These are phyloP conservation scores for Kodamaea sagamina DNA, from an alignment of 805 yeast genomes.

Conservation along the genomic window DNA sequence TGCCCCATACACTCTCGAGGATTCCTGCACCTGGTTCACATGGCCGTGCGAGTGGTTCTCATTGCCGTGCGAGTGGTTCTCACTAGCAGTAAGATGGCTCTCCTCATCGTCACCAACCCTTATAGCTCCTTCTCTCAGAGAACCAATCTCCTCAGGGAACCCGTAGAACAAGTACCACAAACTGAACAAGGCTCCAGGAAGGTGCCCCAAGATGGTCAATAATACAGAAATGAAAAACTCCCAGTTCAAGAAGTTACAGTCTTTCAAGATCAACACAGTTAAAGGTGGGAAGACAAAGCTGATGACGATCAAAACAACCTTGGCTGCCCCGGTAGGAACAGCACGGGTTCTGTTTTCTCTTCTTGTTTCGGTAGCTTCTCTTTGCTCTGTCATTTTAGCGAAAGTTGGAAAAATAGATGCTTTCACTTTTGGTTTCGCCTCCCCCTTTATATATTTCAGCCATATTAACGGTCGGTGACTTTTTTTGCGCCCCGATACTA, in stretches of 20 bases:
- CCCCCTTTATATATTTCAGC: background rate
- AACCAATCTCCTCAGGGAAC: constrained; percentile 7
- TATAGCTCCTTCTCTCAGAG: constrained; percentile 21
- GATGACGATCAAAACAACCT: constrained; percentile 22
- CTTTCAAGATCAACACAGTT: constrained; percentile 35
- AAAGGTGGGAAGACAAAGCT: constrained; percentile 41
- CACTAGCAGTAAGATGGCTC: background rate
- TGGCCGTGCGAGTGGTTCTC: background rate
- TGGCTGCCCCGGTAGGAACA: constrained; percentile 11
- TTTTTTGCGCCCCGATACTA: constrained; percentile 3
- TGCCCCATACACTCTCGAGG: background rate
- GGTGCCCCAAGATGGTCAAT: constrained; percentile 34
- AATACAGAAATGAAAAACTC: constrained; percentile 35
- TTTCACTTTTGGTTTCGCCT: background rate
- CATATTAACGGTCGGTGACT: background rate
- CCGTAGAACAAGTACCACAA: constrained; percentile 22
- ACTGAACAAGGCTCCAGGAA: constrained; percentile 37
- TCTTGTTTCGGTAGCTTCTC: constrained; percentile 1
- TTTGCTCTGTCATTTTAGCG: background rate
- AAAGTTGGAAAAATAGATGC: background rate
- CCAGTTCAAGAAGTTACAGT: constrained; percentile 33
- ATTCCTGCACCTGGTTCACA: constrained; percentile 4
- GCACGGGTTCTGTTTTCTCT: constrained; percentile 2
- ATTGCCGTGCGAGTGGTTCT: background rate
- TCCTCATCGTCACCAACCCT: constrained; percentile 24